Evolutionary conservation across 2,329 filamentous ascomycete genomes (phyloP), one percentile per base, ranked within the genome.

Genomic region (Aspergillus viridinutans): DNA sequence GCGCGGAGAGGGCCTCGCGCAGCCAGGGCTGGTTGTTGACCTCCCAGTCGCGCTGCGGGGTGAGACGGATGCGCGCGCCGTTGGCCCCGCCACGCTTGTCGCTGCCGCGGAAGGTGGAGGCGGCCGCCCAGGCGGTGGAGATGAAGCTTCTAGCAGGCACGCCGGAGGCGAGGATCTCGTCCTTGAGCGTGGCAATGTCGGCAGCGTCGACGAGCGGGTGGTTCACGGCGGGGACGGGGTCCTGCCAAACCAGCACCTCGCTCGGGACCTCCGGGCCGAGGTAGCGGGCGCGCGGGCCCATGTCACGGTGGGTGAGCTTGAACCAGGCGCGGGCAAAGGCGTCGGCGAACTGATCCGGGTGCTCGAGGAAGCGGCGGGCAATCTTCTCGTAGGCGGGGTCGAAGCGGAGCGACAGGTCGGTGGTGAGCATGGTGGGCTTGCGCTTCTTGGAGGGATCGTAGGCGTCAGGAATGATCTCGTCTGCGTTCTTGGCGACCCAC

Each of bases 1-100:
- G 78, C 0, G 82, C 79, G 26, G 69, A 67, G 40, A 92, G 78
- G 2, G 89, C 84, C 72, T 87, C 77, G 55, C 76, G 74, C 43
- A 92, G 78, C 74, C 88, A 83, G 1, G 79, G 66, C 28, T 88
- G 88, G 79, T 90, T 89, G 83, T 92, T 92, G 70, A 86, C 82
- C 68, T 84, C 75, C 89, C 89, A 92, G 72, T 84, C 78, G 66
- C 85, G 85, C 77, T 89, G 86, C 25, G 89, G 89, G 60, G 81
- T 78, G 10, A 92, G 86, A 35, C 87, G 86, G 67, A 92, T 90
- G 65, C 89, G 89, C 14, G 84, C 89, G 66, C 89, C 89, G 67
- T 92, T 92, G 75, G 89, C 89, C 69, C 89, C 89, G 64, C 89
- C 89, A 63, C 89, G 89, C 84, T 92, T 92, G 80, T 92, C 89